Percentiles rank a stretch among this genome's conserved stretches.
These are phyloP conservation scores for Carex cristatella DNA, from an alignment of 176 grass and related monocot genomes.

Conservation along the genomic window DNA sequence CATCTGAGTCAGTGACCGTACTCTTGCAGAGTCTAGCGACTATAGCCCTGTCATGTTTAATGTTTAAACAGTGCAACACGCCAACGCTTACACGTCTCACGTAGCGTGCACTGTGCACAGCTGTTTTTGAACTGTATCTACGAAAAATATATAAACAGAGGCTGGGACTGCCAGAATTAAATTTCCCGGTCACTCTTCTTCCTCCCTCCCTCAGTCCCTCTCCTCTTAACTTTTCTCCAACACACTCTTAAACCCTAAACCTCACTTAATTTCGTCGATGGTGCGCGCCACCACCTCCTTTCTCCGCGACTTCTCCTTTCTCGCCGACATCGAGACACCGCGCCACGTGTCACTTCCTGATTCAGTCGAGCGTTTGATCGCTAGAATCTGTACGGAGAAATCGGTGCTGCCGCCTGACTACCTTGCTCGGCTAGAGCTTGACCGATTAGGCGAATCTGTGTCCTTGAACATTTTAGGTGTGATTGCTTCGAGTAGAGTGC, in stretches of 20 bases:
- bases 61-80: no score
- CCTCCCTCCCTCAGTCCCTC: no score
- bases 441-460: background rate
- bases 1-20: no score
- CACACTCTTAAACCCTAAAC: background rate
- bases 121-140: no score
- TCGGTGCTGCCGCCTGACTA: background rate
- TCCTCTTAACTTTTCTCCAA: no score
- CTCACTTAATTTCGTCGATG: background rate
- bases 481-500: background rate
- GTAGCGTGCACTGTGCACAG: no score
- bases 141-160: no score
- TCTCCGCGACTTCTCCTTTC: background rate
- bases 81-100: no score
- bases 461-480: background rate
- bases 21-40: no score
- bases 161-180: no score
- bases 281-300: background rate
- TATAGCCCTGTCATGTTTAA: no score
- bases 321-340: background rate
- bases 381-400: background rate
- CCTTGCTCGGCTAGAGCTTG: background rate
- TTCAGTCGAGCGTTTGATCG: slow-evolving; percentile 3
- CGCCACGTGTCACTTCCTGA: background rate
- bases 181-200: no score